Percentiles rank a stretch among this genome's conserved stretches.
Evolutionary conservation across 768 basidiomycete genomes (phyloP).

Genomic region (Auriscalpium orientale): DNA sequence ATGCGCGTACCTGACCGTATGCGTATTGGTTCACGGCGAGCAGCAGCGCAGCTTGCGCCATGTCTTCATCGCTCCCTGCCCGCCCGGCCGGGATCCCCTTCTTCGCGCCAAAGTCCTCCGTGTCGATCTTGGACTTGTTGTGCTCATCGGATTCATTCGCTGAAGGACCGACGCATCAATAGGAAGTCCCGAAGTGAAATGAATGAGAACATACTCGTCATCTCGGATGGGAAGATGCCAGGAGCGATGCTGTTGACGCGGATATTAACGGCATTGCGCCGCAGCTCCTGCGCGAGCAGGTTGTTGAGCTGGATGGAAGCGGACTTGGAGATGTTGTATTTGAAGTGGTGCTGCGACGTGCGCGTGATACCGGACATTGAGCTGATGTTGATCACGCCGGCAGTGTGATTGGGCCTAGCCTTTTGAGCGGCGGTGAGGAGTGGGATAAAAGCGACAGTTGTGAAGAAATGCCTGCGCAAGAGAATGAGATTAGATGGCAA

Average conservation of each 20-base stretch:
- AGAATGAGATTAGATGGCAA: background rate
- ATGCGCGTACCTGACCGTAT: slow-evolving; percentile 26
- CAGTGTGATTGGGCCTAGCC: slow-evolving; percentile 22
- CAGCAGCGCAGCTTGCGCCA: slow-evolving; percentile 27
- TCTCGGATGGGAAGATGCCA: slow-evolving; percentile 31
- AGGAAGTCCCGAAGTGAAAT: background rate
- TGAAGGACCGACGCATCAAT: background rate
- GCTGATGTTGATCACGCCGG: slow-evolving; percentile 34
- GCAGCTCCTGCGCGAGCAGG: slow-evolving; percentile 30
- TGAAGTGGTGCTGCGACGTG: slow-evolving; percentile 35
- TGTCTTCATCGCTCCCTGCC: slow-evolving; percentile 28
- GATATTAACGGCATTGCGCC: slow-evolving; percentile 22
- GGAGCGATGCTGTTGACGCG: slow-evolving; percentile 31
- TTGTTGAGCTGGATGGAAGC: slow-evolving; percentile 28
- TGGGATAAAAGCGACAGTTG: slow-evolving; percentile 37
- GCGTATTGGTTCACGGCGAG: slow-evolving; percentile 26
- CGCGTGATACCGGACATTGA: slow-evolving; percentile 35
- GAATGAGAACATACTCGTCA: slow-evolving; percentile 20
- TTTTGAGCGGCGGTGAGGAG: slow-evolving; percentile 31
- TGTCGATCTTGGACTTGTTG: slow-evolving; percentile 26
- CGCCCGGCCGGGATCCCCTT: slow-evolving; percentile 29
- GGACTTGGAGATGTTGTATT: slow-evolving; percentile 37
- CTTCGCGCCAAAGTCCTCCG: slow-evolving; percentile 23
- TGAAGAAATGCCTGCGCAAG: slow-evolving; percentile 31
- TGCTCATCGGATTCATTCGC: slow-evolving; percentile 21